Conservation (phyloP, 768 basidiomycete species). For the Tremella yokohamensis region DNA sequence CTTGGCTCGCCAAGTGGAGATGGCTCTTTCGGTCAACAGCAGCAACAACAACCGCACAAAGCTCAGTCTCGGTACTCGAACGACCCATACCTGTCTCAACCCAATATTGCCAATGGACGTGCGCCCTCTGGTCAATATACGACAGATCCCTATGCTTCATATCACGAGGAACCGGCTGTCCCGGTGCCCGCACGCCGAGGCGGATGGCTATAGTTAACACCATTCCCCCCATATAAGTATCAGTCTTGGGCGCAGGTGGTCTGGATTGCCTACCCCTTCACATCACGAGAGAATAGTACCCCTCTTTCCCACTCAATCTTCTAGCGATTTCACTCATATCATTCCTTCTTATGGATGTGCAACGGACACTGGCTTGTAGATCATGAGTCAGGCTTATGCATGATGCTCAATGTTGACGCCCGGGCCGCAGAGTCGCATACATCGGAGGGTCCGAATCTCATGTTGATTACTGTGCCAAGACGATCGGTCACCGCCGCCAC, state of each 20-base stretch:
- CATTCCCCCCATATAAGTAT: not conserved
- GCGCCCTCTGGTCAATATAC: constrained; percentile 28
- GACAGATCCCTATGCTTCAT: constrained; percentile 35
- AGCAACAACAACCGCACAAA: constrained; percentile 5
- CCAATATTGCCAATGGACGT: constrained; percentile 7
- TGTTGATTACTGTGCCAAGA: too few relatives aligned
- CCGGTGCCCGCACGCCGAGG: not conserved
- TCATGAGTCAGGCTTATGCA: too few relatives aligned
- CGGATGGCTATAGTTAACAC: not conserved
- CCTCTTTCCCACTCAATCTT: too few relatives aligned
- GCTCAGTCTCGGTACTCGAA: constrained; percentile 7
- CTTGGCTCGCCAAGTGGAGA: constrained; percentile 30
- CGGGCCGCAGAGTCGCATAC: too few relatives aligned
- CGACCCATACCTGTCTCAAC: constrained; percentile 27
- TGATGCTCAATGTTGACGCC: too few relatives aligned
- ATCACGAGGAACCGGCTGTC: constrained; percentile 23
- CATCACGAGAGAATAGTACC: not conserved
- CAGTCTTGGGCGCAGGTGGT: not conserved
- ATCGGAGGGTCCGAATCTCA: too few relatives aligned
- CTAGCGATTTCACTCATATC: too few relatives aligned
- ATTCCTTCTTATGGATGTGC: too few relatives aligned
- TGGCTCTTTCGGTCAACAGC: constrained; percentile 12
- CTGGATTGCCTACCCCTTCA: not conserved
- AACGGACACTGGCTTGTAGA: too few relatives aligned
- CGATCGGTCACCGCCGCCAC: too few relatives aligned